phyloP scores from a whole-genome alignment of 345 rosid genomes.

The Turnera subulata region DNA sequence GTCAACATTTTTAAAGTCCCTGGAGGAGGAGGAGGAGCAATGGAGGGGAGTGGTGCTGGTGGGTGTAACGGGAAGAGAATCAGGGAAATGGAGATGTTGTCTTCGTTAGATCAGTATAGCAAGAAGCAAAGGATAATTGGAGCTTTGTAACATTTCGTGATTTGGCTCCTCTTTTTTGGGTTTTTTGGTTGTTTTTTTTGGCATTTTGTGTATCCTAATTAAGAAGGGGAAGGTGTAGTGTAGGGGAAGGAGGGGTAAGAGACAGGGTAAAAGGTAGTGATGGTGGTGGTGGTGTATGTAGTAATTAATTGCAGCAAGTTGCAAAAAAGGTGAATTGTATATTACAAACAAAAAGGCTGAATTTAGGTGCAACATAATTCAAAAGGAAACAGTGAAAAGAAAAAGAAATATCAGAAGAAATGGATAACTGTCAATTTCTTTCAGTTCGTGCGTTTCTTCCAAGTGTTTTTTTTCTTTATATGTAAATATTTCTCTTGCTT shows the following conservation, averaged over 20 bases:
- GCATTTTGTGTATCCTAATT: slow-evolving; percentile 14
- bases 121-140: slow-evolving; percentile 70
- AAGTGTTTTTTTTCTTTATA: not conserved
- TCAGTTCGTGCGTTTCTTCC: slow-evolving; percentile 3
- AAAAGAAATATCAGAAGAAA: too few relatives aligned
- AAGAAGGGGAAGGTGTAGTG: not conserved
- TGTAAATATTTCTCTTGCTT: not conserved
- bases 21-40: too few relatives aligned
- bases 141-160: slow-evolving; percentile 51
- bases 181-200: not conserved
- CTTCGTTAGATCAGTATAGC: slow-evolving; percentile 39
- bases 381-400: not conserved
- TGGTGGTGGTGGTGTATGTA: slow-evolving; percentile 4
- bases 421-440: slow-evolving; percentile 21
- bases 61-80: slow-evolving; percentile 51
- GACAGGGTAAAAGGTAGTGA: too few relatives aligned
- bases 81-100: slow-evolving; percentile 51
- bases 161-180: not conserved
- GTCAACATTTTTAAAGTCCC: slow-evolving; percentile 57
- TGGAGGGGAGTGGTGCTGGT: slow-evolving; percentile 27
- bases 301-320: slow-evolving; percentile 42
- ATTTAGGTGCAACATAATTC: slow-evolving; percentile 24
- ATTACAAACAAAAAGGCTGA: slow-evolving; percentile 36
- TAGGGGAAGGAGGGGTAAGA: not conserved
- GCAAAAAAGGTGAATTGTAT: slow-evolving; percentile 40